phyloP scores from a whole-genome alignment of 2,329 filamentous ascomycete species.

The Clarireedia homoeocarpa region DNA sequence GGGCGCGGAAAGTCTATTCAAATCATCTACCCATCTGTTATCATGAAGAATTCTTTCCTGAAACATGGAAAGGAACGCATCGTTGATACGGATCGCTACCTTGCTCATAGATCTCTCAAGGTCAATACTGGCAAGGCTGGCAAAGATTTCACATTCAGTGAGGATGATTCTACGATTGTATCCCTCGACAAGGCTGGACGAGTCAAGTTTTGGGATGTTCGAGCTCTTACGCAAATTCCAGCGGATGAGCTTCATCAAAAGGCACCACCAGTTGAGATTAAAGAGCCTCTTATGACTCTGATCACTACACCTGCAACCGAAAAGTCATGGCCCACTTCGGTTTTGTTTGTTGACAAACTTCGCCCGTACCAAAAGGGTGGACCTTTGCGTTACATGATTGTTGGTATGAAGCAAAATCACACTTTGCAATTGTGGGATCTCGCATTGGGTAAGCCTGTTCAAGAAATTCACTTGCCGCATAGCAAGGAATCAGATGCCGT shows the following conservation, averaged over 20 bases:
- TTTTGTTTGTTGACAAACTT: conserved; percentile 92
- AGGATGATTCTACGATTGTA: conserved; percentile 89
- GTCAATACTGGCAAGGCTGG: conserved; percentile 97
- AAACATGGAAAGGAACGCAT: conserved; percentile 56
- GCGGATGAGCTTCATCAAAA: conserved; percentile 14
- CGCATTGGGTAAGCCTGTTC: conserved; percentile 86
- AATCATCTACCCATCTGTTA: conserved; percentile 65
- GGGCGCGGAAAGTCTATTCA: conserved; percentile 94
- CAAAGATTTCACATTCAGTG: conserved; percentile 96
- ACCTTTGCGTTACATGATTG: conserved; percentile 88
- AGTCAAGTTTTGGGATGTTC: conserved; percentile 97
- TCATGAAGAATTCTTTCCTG: conserved; percentile 55
- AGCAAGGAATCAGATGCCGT: conserved; percentile 96
- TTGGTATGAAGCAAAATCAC: conserved; percentile 98
- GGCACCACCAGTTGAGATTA: conserved; percentile 57
- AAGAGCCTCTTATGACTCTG: conserved; percentile 78
- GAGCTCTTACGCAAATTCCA: conserved; percentile 53
- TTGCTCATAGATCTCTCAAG: conserved; percentile 79
- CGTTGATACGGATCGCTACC: conserved; percentile 81
- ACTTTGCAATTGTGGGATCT: conserved; percentile 98
- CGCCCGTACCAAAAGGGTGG: conserved; percentile 85
- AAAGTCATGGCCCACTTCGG: conserved; percentile 94
- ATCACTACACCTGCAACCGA: conserved; percentile 80
- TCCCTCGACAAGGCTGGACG: conserved; percentile 95
- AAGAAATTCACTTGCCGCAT: conserved; percentile 94